Evolutionary conservation across 2,329 filamentous ascomycete species (phyloP), one percentile per base, ranked within the genome.

Genomic region (Exophiala alcalophila): DNA sequence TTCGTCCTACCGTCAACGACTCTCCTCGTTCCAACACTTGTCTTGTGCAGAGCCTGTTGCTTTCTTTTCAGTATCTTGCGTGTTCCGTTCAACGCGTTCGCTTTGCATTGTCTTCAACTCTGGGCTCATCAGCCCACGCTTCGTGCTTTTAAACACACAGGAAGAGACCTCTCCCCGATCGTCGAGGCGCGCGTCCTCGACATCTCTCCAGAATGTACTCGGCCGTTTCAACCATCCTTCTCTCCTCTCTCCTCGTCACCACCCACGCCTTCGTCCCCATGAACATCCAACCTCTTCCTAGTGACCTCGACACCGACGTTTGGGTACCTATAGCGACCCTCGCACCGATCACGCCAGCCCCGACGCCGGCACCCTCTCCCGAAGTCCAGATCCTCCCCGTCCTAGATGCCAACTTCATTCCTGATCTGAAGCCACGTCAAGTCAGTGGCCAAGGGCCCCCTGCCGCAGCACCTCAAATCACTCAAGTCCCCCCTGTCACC

Each of bases 401-500:
- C 23, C 44, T 46, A 5, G 43, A 51, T 31, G 30, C 50, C n/a
- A 40, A 45, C 28, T n/a, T 27, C 12, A 18, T 40, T 15, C 44
- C 50, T 11, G 51, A 54, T 11, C 42, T 53, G 11, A 49, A 44
- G 27, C 42, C 43, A 28, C 42, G 48, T 31, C 50, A 52, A 47
- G 52, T 47, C 12, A 37, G 40, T 58, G 15, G 62, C 47, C 53
- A 67, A 53, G 44, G 53, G 58, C 38, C 42, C 40, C 44, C 53
- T 53, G 47, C 52, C 52, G 56, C 57, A 12, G 38, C 55, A 15
- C 52, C 59, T 10, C 53, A 47, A 15, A 36, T 47, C 23, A 56
- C 57, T 10, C 62, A 61, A 41, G 39, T 56, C 3, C 54, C 54
- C 9, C 57, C 59, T 5, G 55, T 61, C 15, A 63, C 60, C 21